Evolutionary conservation across 352 stramenopile species (phyloP), one percentile per base, ranked within the genome.

Genomic region (Globisporangium cylindrosporum): DNA sequence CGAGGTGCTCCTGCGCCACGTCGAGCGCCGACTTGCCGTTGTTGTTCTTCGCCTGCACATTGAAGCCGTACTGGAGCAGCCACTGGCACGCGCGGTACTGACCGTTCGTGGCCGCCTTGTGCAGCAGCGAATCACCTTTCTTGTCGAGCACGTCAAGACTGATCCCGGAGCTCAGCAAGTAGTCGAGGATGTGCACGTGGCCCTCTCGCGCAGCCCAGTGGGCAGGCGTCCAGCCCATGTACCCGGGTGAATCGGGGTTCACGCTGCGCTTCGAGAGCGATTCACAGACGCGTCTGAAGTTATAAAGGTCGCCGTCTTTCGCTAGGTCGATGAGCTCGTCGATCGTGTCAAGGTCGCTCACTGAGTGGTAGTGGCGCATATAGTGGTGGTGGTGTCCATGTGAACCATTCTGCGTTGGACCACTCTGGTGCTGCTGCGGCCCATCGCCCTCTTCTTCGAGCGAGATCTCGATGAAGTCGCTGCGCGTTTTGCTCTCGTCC

Each of bases 91-190:
- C 71, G 25, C 75, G 72, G 43, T 78, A 82, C 71, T 93, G 83
- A 1, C 82, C 80, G 61, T 92, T 93, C n/a, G 84, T 82, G 0
- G 86, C 86, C 1, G 86, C 86, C 59, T 93, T 93, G 72, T 91
- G 86, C 57, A 93, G 64, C 24, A 92, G 69, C 24, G 76, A 90
- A 61, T 92, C 86, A 22, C 86, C 86, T 46, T 91, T 85, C 10
- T 74, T 74, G 65, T 93, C 85, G 1, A 89, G 69, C 14, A 78
- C 66, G 41, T 92, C 84, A 62, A 93, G 75, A 53, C 90, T 91
- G 54, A 83, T 80, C 49, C 81, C 58, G 9, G 54, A 36, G 8
- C 71, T 64, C 4, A 70, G 70, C 3, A 94, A 64, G 60, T 89
- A 86, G 66, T 91, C 81, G 10, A 94, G 75, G 24, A 92, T 72